Evolutionary conservation across 257 asterid genomes (phyloP).

Genomic region (Primulina huaijiensis): DNA sequence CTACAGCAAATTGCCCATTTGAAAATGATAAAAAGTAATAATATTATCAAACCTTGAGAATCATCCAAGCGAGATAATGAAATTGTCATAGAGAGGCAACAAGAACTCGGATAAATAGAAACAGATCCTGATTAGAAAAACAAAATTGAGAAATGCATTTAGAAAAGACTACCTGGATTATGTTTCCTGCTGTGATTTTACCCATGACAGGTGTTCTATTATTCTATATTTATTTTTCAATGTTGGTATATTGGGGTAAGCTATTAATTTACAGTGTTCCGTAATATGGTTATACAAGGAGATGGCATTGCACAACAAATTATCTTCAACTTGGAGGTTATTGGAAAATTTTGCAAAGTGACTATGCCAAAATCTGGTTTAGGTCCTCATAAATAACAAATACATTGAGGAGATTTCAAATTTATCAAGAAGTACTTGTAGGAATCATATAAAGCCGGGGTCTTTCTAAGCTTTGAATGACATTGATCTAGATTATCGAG

Average conservation of each 20-base stretch:
- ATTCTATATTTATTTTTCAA: too few relatives aligned
- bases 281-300: background rate
- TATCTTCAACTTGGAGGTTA: background rate
- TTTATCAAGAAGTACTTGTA: background rate
- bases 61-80: background rate
- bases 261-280: background rate
- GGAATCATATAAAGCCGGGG: background rate
- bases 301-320: background rate
- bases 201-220: too few relatives aligned
- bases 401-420: background rate
- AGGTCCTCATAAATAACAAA: background rate
- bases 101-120: background rate
- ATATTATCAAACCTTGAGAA: background rate
- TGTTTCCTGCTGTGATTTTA: background rate
- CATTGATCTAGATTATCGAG: background rate
- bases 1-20: background rate
- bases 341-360: background rate
- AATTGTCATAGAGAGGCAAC: background rate
- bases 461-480: background rate
- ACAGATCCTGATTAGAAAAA: background rate
- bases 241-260: background rate
- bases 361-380: background rate
- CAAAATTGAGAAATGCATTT: background rate
- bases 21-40: too few relatives aligned
- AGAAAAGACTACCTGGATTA: background rate